Conservation (phyloP, 768 basidiomycete species). For the Tylopilus subfusipes region DNA sequence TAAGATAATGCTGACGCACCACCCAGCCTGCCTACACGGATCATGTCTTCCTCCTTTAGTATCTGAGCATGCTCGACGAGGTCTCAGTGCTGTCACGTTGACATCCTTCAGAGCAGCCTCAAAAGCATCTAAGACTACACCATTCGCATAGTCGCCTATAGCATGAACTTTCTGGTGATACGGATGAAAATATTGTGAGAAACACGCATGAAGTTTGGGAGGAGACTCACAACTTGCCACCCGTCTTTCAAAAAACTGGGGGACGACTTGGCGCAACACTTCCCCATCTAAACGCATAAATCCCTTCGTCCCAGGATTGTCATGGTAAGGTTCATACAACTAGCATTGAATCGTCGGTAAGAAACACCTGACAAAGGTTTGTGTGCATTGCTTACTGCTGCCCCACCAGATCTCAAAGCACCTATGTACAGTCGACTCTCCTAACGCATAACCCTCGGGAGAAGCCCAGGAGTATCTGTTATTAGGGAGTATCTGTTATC, state of each 20-base stretch:
- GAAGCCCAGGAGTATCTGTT: too few relatives aligned
- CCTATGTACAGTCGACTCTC: too few relatives aligned
- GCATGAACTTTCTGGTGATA: slow-evolving; percentile 69
- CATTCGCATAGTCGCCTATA: slow-evolving; percentile 85
- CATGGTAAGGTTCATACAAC: slow-evolving; percentile 59
- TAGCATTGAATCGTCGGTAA: neutral
- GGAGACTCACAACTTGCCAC: slow-evolving; percentile 80
- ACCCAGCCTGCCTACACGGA: slow-evolving; percentile 72
- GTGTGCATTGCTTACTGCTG: slow-evolving; percentile 54
- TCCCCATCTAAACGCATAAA: slow-evolving; percentile 69
- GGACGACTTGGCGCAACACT: slow-evolving; percentile 58
- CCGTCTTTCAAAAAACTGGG: slow-evolving; percentile 71
- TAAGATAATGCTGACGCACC: slow-evolving; percentile 39
- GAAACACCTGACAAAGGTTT: neutral
- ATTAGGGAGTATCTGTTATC: too few relatives aligned
- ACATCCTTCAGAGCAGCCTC: slow-evolving; percentile 60
- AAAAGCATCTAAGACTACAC: slow-evolving; percentile 79
- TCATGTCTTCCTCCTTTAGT: slow-evolving; percentile 66
- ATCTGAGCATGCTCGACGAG: slow-evolving; percentile 92
- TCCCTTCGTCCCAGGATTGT: slow-evolving; percentile 71
- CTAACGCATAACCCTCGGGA: too few relatives aligned
- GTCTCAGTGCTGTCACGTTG: slow-evolving; percentile 63
- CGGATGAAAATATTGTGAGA: neutral
- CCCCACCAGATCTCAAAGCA: slow-evolving; percentile 85
- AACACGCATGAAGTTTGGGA: neutral